Base-by-base conservation (phyloP, 2,329 filamentous ascomycete species). In the Cytospora paraplurivora region DNA sequence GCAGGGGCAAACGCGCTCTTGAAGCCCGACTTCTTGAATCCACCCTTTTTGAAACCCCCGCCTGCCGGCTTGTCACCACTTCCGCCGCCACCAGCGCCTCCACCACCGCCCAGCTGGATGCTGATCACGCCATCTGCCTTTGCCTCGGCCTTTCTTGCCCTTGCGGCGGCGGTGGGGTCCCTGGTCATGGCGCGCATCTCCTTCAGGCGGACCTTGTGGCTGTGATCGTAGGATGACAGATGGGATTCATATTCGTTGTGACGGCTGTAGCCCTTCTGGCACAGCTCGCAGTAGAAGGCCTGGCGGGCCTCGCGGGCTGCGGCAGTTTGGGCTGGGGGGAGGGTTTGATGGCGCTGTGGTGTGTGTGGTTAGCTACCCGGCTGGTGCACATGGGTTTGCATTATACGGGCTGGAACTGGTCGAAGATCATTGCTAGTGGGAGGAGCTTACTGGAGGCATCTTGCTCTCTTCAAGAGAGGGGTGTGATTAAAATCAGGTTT, bases 231-330 rank as follows among this genome's bases (percentile, higher is more conserved):
- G 71, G 91, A 95, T 67, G 88, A 88, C 62, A 97, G 91, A 75
- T 99, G 95, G 8, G 93, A 90, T 76, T 98, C 94, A 75, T 96
- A 97, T 75, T 98, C 94, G 73, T 96, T 94, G 83, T 96, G 94
- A 62, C 95, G 92, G 1, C 89, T 88, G 78, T 98, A 99, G 71
- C 93, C 94, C 78, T 98, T 98, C 68, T 90, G 88, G 80, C 95
- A 98, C 61, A 98, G 85, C 49, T 88, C 85, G 80, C 89, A 96
- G 78, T 91, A 93, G 78, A 96, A 95, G 38, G 90, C 87, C 72
- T 88, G 90, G 56, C 91, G 82, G 17, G 91, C 91, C 71, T 91
- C 89, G 67, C 91, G 88, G 10, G 91, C 92, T 2, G 84, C 84
- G 33, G 81, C 79, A 27, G 84, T 87, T 70, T 85, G 82, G 62